Evolutionary conservation across 1,284 basidiomycete species (phyloP).

Genomic region (Chalciporus piperatoides): DNA sequence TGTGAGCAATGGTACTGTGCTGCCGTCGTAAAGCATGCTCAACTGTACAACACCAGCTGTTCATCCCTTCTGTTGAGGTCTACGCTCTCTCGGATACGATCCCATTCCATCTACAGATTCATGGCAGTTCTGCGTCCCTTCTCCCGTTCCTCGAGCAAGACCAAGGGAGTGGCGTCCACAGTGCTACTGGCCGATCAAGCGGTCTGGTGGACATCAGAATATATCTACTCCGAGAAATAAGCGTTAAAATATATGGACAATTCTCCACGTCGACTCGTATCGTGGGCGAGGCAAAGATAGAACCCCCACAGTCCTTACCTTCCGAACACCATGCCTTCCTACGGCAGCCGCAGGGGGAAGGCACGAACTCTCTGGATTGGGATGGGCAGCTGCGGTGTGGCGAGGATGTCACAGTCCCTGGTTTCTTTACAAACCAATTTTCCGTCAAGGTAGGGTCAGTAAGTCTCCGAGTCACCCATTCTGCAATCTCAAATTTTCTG

Average conservation of each 20-base stretch:
- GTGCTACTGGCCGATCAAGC: neutral
- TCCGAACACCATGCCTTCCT: slow-evolving; percentile 3
- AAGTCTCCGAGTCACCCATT: too few relatives aligned
- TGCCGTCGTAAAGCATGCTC: neutral
- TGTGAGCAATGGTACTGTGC: slow-evolving; percentile 18
- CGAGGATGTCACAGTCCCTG: slow-evolving; percentile 15
- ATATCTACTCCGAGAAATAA: slow-evolving; percentile 23
- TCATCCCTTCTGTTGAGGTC: slow-evolving; percentile 26
- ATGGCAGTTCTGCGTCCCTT: slow-evolving; percentile 27
- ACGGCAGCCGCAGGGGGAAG: slow-evolving; percentile 13
- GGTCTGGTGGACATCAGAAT: slow-evolving; percentile 21
- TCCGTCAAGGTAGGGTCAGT: slow-evolving; percentile 23
- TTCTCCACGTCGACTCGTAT: slow-evolving; percentile 1
- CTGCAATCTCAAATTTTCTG: neutral
- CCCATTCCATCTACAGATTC: slow-evolving; percentile 32
- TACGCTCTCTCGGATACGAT: slow-evolving; percentile 31
- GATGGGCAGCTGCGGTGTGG: slow-evolving; percentile 25
- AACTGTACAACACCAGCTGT: slow-evolving; percentile 20
- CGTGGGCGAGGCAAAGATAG: slow-evolving; percentile 25
- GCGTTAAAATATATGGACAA: slow-evolving; percentile 19
- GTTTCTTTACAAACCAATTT: slow-evolving; percentile 25
- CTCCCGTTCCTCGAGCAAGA: slow-evolving; percentile 25
- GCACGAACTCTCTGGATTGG: slow-evolving; percentile 30
- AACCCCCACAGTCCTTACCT: slow-evolving; percentile 10
- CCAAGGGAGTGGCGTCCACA: slow-evolving; percentile 2